Evolutionary conservation across 352 stramenopile species (phyloP).

Genomic region (Phytophthora pini): DNA sequence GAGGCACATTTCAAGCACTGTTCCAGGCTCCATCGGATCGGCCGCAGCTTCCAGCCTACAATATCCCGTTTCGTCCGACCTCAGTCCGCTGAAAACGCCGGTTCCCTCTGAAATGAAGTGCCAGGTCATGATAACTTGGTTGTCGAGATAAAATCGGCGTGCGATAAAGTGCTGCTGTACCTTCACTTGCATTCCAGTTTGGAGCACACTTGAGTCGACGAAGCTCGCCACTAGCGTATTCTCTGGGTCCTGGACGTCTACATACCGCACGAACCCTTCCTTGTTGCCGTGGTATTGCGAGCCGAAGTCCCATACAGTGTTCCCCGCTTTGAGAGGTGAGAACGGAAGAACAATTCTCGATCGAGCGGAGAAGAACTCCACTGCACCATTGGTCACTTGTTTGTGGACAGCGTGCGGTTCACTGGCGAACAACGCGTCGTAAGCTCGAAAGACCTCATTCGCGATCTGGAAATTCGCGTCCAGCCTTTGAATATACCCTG

Average conservation of each 20-base stretch:
- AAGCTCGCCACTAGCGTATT: background rate
- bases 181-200: background rate
- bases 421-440: background rate
- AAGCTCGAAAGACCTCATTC: background rate
- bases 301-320: background rate
- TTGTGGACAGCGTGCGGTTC: background rate
- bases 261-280: background rate
- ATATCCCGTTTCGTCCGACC: constrained; percentile 50
- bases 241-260: background rate
- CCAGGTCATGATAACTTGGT: constrained; percentile 38
- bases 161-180: background rate
- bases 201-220: background rate
- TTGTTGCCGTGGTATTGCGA: background rate
- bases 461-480: background rate
- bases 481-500: background rate
- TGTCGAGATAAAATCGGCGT: background rate
- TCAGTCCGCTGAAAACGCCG: background rate
- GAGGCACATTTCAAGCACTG: constrained; percentile 1
- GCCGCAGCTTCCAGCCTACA: background rate
- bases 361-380: background rate
- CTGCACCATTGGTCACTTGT: background rate
- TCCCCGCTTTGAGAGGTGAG: background rate
- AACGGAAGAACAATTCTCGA: background rate
- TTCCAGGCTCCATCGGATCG: background rate
- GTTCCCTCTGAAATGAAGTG: constrained; percentile 3